Evolutionary conservation across 106 monocot genomes (phyloP), one percentile per base, ranked within the genome.

Genomic region (Allium sativum): DNA sequence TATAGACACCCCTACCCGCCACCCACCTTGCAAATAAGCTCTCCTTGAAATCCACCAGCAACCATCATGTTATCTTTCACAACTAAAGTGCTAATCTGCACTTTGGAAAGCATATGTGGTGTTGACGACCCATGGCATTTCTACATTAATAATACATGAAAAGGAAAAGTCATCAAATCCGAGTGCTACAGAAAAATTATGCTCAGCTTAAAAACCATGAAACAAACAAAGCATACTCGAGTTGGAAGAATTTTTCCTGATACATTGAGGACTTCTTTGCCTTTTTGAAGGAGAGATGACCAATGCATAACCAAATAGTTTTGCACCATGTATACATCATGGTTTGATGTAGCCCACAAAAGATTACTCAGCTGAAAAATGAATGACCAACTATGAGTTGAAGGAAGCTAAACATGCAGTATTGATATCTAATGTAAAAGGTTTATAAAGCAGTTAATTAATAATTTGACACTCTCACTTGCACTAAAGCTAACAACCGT

Each of bases 311-410:
- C 70, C 8, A 83, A 86, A 55, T 90, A 81, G 63, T 86, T 79
- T 12, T 83, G 71, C 72, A 80, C 56, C 59, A 71, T 70, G 51
- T 90, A 89, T 22, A 86, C 81, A 72, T 94, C 94, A 68, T 94
- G 89, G 67, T 94, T 90, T 42, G 94, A 84, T 57, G 90, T 90
- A 9, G 89, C 89, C 89, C 94, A 94, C 12, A 94, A 12, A 18
- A 94, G 76, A 70, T 94, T 94, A 72, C 94, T 83, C 44, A 94
- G 55, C 94, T 94, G 83, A n/a, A n/a, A n/a, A n/a, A n/a, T n/a
- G n/a, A n/a, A n/a, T n/a, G n/a, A n/a, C n/a, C n/a, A n/a, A n/a
- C n/a, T n/a, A n/a, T n/a, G n/a, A n/a, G n/a, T n/a, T n/a, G n/a
- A n/a, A n/a, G n/a, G n/a, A n/a, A n/a, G n/a, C n/a, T n/a, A n/a